Evolutionary conservation across 2,329 filamentous ascomycete genomes (phyloP).

Genomic region (Exophiala xenobiotica): DNA sequence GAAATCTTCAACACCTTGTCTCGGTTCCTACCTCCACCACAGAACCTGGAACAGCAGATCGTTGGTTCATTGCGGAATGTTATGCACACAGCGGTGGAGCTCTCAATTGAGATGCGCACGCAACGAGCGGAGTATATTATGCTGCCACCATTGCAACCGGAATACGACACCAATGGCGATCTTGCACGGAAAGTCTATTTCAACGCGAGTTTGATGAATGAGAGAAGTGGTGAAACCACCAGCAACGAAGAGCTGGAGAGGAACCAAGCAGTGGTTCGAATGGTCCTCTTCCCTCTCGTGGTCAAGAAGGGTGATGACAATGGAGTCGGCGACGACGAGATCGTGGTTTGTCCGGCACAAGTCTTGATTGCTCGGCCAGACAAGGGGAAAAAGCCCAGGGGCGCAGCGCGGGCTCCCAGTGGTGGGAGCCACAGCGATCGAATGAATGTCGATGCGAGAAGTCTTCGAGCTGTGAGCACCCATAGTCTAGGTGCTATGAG

Average conservation of each 20-base stretch:
- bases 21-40: conserved; percentile 81
- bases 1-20: conserved; percentile 83
- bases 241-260: conserved; percentile 80
- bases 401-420: conserved; percentile 39
- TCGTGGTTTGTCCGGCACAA: conserved; percentile 92
- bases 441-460: conserved; percentile 43
- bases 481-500: conserved; percentile 45
- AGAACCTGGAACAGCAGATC: conserved; percentile 75
- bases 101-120: conserved; percentile 95
- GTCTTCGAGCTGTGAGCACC: conserved; percentile 42
- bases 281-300: conserved; percentile 93
- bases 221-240: conserved; percentile 69
- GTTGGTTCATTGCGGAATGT: conserved; percentile 83
- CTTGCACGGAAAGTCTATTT: conserved; percentile 84
- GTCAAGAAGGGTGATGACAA: conserved; percentile 92
- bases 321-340: conserved; percentile 86
- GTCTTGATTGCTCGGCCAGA: conserved; percentile 69
- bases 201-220: conserved; percentile 92
- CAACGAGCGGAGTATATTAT: conserved; percentile 98
- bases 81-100: conserved; percentile 80
- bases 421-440: conserved; percentile 41
- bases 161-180: conserved; percentile 92
- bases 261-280: conserved; percentile 74
- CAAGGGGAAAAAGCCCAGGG: conserved; percentile 41
- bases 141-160: conserved; percentile 89